Conservation (phyloP, 305 asterid species). For the Striga hermonthica region DNA sequence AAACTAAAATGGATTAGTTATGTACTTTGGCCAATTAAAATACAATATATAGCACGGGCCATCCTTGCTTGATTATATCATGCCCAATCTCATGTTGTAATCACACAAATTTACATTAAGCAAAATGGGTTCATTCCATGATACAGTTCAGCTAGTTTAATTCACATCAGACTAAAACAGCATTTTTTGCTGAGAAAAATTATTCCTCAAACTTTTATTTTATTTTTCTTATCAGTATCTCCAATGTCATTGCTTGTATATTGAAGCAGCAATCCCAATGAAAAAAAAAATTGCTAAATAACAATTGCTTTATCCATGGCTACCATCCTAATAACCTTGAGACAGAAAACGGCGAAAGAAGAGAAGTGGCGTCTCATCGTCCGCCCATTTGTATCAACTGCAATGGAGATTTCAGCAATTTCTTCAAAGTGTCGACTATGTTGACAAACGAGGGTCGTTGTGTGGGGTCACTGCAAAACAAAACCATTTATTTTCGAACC, state of each 20-base stretch:
- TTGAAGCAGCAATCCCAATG: not conserved
- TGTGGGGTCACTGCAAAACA: conserved; percentile 58
- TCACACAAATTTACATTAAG: no score
- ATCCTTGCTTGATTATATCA: no score
- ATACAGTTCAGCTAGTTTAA: no score
- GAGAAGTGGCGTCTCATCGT: conserved; percentile 27
- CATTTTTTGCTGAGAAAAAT: conserved; percentile 11
- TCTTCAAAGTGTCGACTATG: conserved; percentile 72
- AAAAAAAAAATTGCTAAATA: not conserved
- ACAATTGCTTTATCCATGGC: no score
- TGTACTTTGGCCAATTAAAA: no score
- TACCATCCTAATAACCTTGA: not conserved
- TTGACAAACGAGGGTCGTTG: conserved; percentile 63
- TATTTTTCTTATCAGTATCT: no score
- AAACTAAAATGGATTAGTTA: no score
- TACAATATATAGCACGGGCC: no score
- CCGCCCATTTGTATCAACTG: conserved; percentile 69
- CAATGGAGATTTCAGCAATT: conserved; percentile 77
- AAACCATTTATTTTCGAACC: not conserved
- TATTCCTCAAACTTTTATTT: not conserved
- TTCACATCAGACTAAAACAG: conserved; percentile 2
- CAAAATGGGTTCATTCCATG: no score
- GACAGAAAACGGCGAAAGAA: not conserved
- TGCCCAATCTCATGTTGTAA: no score
- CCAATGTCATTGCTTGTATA: not conserved